These are phyloP conservation scores for Fusarium sp. DNA, from an alignment of 2,329 filamentous ascomycete species.

Conservation along the genomic window DNA sequence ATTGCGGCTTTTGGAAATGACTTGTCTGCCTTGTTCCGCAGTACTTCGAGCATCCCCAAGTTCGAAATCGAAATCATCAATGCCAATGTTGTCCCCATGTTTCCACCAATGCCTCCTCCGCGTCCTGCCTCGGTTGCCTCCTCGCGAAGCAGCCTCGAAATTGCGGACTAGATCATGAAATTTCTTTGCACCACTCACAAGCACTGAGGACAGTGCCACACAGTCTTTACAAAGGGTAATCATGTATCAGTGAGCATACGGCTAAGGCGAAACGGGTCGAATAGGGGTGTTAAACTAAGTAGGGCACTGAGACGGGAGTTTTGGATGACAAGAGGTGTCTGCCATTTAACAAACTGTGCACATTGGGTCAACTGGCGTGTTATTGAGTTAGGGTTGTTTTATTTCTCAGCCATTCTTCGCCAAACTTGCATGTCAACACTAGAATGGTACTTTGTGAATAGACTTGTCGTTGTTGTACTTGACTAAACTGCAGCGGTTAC, in stretches of 20 bases:
- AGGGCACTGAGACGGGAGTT: constrained; percentile 2
- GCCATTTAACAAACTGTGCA: neutral
- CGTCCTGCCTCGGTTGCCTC: constrained; percentile 27
- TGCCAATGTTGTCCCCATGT: neutral
- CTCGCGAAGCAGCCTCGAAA: constrained; percentile 13
- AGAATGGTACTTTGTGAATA: neutral
- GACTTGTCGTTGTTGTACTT: neutral
- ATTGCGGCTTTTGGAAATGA: constrained; percentile 42
- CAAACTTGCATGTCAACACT: neutral
- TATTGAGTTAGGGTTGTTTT: neutral
- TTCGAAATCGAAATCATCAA: constrained; percentile 34
- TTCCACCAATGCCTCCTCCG: constrained; percentile 24
- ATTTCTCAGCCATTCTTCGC: neutral
- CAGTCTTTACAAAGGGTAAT: neutral
- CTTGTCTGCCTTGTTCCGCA: constrained; percentile 34
- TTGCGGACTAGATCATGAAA: constrained; percentile 5
- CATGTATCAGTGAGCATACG: neutral
- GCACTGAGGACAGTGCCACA: neutral
- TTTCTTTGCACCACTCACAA: neutral
- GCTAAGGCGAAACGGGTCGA: neutral
- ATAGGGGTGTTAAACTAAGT: neutral
- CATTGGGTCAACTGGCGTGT: neutral
- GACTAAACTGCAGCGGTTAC: neutral
- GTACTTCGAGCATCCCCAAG: constrained; percentile 31
- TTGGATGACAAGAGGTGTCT: neutral